Base-by-base conservation (phyloP, 371 early-diverging fungal genomes). In the Mortierella sp. region DNA sequence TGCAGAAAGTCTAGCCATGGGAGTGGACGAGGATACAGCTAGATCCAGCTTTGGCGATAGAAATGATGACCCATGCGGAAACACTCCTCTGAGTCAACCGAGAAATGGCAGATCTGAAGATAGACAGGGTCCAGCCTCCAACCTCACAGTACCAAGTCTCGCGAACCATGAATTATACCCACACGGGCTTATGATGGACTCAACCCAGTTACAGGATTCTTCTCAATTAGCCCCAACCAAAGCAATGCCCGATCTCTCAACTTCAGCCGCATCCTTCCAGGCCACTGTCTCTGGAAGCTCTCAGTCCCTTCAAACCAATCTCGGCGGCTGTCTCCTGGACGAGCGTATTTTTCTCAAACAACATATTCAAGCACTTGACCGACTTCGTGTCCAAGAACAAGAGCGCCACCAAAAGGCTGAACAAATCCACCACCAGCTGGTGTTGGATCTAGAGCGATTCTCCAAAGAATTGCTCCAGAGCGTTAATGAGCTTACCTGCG, bases 291-390 rank as follows among this genome's bases (percentile, higher is more conserved):
- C 80, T 0, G 71, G 68, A 10, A 74, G 70, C 49, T 58, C 68
- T 19, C 75, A 74, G 26, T 67, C 75, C 2, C 45, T 80, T 12
- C 28, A 64, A 19, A 58, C 81, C 2, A 64, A 71, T 31, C 62
- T 80, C 15, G 63, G 62, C 15, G 60, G 59, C 7, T 59, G 64
- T 31, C 22, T 75, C 32, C 12, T 75, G 34, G 81, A 75, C 28
- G 81, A 80, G 32, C 72, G 75, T 23, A 49, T 71, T 1, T 70
- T 54, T 19, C 53, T 80, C 9, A 80, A 80, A 28, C 81, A 80
- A 34, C 75, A 75, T 29, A 68, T 80, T 37, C 81, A 68, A 37
- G 23, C 49, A 12, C 58, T 80, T 17, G 65, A 75, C 31, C 60
- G 62, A 3, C 26, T 71, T 4, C 75, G 71, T 1, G 8, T 58